These are phyloP conservation scores for Cryptococcus wingfieldii DNA, from an alignment of 1,284 basidiomycete species.

Conservation along the genomic window DNA sequence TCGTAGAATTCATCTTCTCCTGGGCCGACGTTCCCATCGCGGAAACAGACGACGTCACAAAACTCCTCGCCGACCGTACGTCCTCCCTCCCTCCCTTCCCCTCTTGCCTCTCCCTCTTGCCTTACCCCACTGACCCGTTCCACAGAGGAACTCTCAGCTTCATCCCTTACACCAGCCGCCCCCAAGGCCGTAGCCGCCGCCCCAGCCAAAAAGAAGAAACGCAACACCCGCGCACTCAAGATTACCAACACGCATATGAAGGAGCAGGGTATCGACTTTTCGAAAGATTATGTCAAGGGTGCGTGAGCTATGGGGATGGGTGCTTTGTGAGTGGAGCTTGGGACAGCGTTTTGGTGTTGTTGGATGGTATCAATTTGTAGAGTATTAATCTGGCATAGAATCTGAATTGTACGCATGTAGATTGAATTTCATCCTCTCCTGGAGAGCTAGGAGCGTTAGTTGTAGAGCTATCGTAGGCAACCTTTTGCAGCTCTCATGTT, in stretches of 20 bases:
- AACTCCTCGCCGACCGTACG: constrained; percentile 38
- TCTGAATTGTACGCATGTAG: too few species aligned
- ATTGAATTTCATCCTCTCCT: too few species aligned
- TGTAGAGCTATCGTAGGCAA: too few species aligned
- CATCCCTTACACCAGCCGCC: constrained; percentile 17
- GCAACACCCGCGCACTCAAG: constrained; percentile 36
- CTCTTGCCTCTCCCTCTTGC: neutral
- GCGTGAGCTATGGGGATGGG: constrained; percentile 1
- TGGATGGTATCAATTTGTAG: too few species aligned
- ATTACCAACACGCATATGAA: constrained; percentile 50
- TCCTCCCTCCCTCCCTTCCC: neutral
- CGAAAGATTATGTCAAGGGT: constrained; percentile 44
- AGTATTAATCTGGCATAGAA: too few species aligned
- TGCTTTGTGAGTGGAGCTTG: neutral
- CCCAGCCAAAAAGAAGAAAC: constrained; percentile 41
- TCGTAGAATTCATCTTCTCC: constrained; percentile 38
- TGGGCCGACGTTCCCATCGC: constrained; percentile 45
- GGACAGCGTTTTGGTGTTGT: too few species aligned
- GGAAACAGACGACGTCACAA: constrained; percentile 44
- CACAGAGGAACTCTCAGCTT: constrained; percentile 39
- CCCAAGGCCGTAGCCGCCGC: constrained; percentile 22
- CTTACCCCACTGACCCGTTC: neutral
- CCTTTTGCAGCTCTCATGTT: too few species aligned
- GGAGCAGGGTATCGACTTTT: constrained; percentile 47
- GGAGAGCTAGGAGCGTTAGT: too few species aligned